These are phyloP conservation scores for Tolypocladium ovalisporum DNA, from an alignment of 2,329 filamentous ascomycete genomes.

Conservation along the genomic window DNA sequence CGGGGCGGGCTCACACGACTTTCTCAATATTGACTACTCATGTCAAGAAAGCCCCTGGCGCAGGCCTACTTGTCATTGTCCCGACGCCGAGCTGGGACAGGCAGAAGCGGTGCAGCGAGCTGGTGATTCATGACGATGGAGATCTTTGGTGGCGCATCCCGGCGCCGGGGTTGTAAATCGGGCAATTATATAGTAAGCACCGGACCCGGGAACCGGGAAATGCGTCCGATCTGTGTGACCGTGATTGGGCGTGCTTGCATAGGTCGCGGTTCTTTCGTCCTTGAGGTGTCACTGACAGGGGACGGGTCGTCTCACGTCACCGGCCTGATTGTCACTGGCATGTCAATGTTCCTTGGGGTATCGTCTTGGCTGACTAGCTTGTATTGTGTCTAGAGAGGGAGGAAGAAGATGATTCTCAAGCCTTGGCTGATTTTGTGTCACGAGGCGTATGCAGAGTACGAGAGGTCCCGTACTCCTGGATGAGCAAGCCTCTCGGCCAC, in stretches of 20 bases:
- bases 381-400: not conserved
- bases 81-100: not conserved
- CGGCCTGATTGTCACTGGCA: not conserved
- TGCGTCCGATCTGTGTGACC: not conserved
- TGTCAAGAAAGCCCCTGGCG: not conserved
- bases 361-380: not conserved
- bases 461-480: not conserved
- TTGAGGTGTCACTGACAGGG: not conserved
- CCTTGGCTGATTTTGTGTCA: not conserved
- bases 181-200: not conserved
- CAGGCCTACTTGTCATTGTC: not conserved
- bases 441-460: not conserved
- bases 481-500: not conserved
- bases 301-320: not conserved
- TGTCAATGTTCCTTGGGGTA: not conserved
- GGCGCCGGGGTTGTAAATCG: not conserved
- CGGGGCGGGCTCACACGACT: not conserved
- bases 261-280: too few species aligned
- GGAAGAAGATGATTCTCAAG: too few species aligned
- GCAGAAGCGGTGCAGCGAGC: not conserved
- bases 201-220: not conserved
- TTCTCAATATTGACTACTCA: not conserved
- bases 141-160: not conserved
- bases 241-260: not conserved
- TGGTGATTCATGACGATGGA: too few species aligned